Evolutionary conservation across 1,139 yeast species (phyloP), one percentile per base, ranked within the genome.

Genomic region (Pichia inconspicua): DNA sequence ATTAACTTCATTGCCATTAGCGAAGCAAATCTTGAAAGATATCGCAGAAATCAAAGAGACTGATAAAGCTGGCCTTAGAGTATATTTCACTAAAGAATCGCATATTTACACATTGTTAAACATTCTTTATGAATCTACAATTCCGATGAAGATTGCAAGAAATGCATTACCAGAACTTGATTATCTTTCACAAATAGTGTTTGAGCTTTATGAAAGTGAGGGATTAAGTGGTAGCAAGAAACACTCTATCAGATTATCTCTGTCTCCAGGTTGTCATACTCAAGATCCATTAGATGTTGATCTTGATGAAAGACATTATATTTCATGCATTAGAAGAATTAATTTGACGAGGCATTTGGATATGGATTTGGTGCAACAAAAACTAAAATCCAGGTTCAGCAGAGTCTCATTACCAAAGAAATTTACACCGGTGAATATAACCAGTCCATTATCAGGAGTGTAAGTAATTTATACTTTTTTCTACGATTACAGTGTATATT

Each of bases 221-320:
- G 52, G 54, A 34, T 74, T 78, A 41, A 68, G 74, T 10, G 79
- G 81, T 9, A 82, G 80, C 43, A 89, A 89, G 68, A 84, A 85
- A 58, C 95, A 89, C 64, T 82, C 96, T 1, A 83, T 94, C 46
- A 77, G 97, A 59, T 74, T 94, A 53, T 83, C 95, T 17, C 74
- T 94, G 57, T 86, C 97, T 2, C 97, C 98, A 0, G 99, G 99
- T 34, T 94, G 98, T 66, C 97, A 94, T 66, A 89, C 97, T 0
- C 96, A 89, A 61, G 96, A 92, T 66, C 98, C 98, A 17, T 73
- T 94, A 54, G 98, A 94, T 68, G 96, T 94, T 42, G 96, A 92
- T 66, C 73, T 94, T 43, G 98, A 94, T 66, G 94, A 89, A 45
- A 92, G 89, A 65, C 99, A 94, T 66, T 92, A 94, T 67, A 92